Evolutionary conservation across 257 asterid genomes (phyloP), one percentile per base, ranked within the genome.

Genomic region (Salvia rosmarinus): DNA sequence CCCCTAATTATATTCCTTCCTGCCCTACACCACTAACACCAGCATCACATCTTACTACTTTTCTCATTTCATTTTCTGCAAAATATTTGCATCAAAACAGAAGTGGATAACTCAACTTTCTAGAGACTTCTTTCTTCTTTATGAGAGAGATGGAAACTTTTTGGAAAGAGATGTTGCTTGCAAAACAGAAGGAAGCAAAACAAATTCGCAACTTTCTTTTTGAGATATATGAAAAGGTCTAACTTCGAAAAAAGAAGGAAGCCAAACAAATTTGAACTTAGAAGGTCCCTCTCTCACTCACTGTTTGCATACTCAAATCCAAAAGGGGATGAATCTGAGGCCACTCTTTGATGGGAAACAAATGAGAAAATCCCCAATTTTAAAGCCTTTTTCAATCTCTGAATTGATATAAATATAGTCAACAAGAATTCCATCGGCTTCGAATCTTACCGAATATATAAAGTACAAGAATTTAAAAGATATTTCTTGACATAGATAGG

Each of bases 1-100:
- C 9, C 79, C 82, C 81, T 68, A 72, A 72, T 63, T 62, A 76
- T 72, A 39, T 61, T 44, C 75, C 57, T 67, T 59, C 71, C 72
- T 69, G 61, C 68, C 78, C 65, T 30, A 9, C 42, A 46, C 6
- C 50, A 43, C 78, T 52, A 42, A 13, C 54, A 47, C 39, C 65
- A 42, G 13, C 55, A 49, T 8, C 60, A 44, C 79, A 34, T 50
- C 58, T 40, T 9, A 6, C 37, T 32, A 25, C 55, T 58, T 6
- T 34, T 52, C 1, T 51, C 13, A 7, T 54, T 35, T 37, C 9
- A 62, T 6, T 49, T 62, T 67, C 20, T 73, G 3, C 2, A 14
- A 9, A 60, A 16, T 7, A 23, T 1, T 34, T 71, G 77, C 75
- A 72, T 72, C 32, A 4, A 28, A 40, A 20, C 60, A 55, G 17